Evolutionary conservation across 2,329 filamentous ascomycete genomes (phyloP).

Genomic region (Venturia effusa): DNA sequence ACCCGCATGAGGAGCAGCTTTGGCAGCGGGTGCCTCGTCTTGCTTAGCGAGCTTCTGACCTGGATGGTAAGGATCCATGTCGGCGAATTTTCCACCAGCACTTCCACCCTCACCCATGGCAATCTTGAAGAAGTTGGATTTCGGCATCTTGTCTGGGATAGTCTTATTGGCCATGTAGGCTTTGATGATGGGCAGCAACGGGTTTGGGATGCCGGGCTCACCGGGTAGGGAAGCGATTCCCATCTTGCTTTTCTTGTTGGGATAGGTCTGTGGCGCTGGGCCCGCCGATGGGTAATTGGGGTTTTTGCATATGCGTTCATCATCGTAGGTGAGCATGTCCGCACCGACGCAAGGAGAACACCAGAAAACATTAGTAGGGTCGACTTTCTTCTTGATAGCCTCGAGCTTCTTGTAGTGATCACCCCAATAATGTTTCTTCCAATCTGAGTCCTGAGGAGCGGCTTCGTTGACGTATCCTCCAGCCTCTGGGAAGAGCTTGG

Average conservation of each 20-base stretch:
- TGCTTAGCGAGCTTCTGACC: not conserved
- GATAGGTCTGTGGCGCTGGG: slow-evolving; percentile 10
- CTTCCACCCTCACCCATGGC: slow-evolving; percentile 10
- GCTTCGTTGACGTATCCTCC: slow-evolving; percentile 11
- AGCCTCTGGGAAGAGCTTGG: slow-evolving; percentile 8
- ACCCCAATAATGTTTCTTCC: slow-evolving; percentile 12
- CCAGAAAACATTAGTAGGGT: slow-evolving; percentile 11
- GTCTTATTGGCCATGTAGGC: slow-evolving; percentile 7
- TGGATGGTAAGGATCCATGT: slow-evolving; percentile 5
- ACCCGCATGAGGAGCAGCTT: not conserved
- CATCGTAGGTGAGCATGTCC: slow-evolving; percentile 11
- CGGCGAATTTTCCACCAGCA: slow-evolving; percentile 2
- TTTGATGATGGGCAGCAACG: slow-evolving; percentile 7
- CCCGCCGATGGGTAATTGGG: slow-evolving; percentile 2
- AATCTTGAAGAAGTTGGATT: slow-evolving; percentile 10
- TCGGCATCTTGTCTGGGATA: slow-evolving; percentile 6
- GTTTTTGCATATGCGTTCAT: slow-evolving; percentile 11
- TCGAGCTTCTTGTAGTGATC: slow-evolving; percentile 11
- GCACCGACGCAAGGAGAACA: slow-evolving; percentile 9
- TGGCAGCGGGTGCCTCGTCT: not conserved
- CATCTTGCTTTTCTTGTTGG: slow-evolving; percentile 4
- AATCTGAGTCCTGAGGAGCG: slow-evolving; percentile 6
- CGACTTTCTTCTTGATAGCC: slow-evolving; percentile 12
- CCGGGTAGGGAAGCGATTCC: slow-evolving; percentile 10
- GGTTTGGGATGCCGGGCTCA: slow-evolving; percentile 7